Evolutionary conservation across 768 basidiomycete genomes (phyloP), one percentile per base, ranked within the genome.

Genomic region (Kondoa subrosea): DNA sequence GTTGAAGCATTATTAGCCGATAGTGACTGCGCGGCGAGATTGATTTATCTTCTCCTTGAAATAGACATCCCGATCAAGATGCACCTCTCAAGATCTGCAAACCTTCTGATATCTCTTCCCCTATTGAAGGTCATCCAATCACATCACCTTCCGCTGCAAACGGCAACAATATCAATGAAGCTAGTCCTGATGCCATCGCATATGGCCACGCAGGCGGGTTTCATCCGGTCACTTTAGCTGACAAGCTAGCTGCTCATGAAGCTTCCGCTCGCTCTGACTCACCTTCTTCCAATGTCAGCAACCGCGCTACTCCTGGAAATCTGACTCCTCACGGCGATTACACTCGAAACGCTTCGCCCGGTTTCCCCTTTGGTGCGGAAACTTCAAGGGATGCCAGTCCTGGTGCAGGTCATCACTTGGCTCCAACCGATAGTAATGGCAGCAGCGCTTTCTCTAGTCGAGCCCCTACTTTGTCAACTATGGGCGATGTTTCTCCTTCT

Each of bases 181-280:
- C n/a, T n/a, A n/a, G n/a, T n/a, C n/a, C n/a, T n/a, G n/a, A n/a
- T n/a, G n/a, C n/a, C n/a, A n/a, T n/a, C n/a, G n/a, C n/a, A n/a
- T n/a, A n/a, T n/a, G n/a, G n/a, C n/a, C n/a, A n/a, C n/a, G n/a
- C n/a, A n/a, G 15, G 17, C 16, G 16, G 3, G 29, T 63, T 63
- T 30, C 58, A 63, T 32, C 61, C 61, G 17, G 16, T 32, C 27
- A 63, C 16, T 27, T 32, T 63, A 27, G 61, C 61, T 33, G 29
- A 63, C 17, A n/a, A 31, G 29, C n/a, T 63, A 32, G 61, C 61
- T 16, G 30, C 30, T 27, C 61, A 63, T n/a, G 61, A 63, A n/a
- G 4, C 27, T n/a, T n/a, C n/a, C 12, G 61, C 61, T 32, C 14
- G 15, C 16, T 27, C 61, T n/a, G 29, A 32, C 29, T 63, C 61